These are phyloP conservation scores for Fusarium bulbicola DNA, from an alignment of 2,329 filamentous ascomycete species.

Conservation along the genomic window DNA sequence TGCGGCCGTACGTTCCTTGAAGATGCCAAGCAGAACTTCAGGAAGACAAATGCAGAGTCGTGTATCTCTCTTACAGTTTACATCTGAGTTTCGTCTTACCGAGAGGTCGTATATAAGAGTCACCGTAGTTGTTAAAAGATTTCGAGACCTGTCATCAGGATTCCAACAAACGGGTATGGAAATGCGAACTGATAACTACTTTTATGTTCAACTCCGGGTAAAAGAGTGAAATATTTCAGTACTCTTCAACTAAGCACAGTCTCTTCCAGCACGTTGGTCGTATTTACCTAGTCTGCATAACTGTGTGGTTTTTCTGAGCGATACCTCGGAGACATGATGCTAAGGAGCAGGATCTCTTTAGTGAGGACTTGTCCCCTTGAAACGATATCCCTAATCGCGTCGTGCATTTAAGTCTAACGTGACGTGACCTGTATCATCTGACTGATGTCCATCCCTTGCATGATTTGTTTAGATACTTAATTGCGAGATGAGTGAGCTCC, in stretches of 20 bases:
- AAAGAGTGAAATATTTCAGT: not conserved
- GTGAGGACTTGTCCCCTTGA: not conserved
- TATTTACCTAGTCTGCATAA: too few relatives aligned
- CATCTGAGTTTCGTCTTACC: rapidly evolving
- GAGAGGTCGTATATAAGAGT: not conserved
- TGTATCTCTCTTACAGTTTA: not conserved
- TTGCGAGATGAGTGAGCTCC: not conserved
- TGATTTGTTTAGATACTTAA: not conserved
- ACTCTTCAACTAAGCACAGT: not conserved
- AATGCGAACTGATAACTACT: not conserved
- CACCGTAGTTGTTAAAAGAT: not conserved
- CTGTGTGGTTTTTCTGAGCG: not conserved
- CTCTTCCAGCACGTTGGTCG: not conserved
- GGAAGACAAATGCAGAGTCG: too few relatives aligned
- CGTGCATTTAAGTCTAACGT: rapidly evolving
- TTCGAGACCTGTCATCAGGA: not conserved
- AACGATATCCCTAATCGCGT: not conserved
- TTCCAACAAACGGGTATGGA: not conserved
- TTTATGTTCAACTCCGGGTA: not conserved
- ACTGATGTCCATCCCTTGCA: rapidly evolving
- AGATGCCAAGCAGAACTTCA: not conserved
- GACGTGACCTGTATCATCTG: not conserved
- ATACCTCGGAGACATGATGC: not conserved
- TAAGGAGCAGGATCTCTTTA: not conserved
- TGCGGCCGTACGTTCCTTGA: too few relatives aligned